phyloP scores from a whole-genome alignment of 1,284 basidiomycete species.

The Taiwanofungus camphoratus region DNA sequence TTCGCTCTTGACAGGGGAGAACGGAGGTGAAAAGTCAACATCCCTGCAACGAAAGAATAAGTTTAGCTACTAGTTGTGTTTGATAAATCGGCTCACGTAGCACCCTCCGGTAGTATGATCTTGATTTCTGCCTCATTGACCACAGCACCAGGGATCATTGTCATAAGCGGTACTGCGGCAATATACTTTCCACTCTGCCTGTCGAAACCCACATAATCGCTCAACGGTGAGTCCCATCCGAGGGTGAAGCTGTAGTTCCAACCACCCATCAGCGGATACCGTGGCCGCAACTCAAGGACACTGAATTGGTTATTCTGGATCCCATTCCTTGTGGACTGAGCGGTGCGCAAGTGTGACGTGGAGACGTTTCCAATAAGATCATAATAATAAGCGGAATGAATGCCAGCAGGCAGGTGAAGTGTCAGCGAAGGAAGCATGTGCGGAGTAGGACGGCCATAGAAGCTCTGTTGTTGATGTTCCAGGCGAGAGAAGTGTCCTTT shows the following conservation, averaged over 20 bases:
- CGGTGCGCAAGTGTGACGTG: conserved; percentile 78
- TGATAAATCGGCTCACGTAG: conserved; percentile 56
- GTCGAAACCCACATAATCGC: conserved; percentile 66
- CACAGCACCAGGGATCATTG: conserved; percentile 73
- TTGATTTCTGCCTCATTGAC: conserved; percentile 77
- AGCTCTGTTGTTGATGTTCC: conserved; percentile 73
- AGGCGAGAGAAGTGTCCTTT: conserved; percentile 96
- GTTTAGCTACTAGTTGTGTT: neutral
- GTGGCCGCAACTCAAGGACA: conserved; percentile 76
- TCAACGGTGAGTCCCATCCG: conserved; percentile 85
- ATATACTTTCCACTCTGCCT: conserved; percentile 56
- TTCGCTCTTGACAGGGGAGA: conserved; percentile 59
- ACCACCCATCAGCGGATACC: conserved; percentile 92
- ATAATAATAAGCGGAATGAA: conserved; percentile 81
- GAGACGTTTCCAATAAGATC: conserved; percentile 96
- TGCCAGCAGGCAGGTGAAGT: conserved; percentile 77
- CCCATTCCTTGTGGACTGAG: conserved; percentile 55
- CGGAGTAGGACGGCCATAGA: conserved; percentile 58
- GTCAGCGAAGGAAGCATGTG: conserved; percentile 69
- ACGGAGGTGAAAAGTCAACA: conserved; percentile 73
- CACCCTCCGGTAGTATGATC: conserved; percentile 91
- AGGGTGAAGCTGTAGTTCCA: conserved; percentile 98
- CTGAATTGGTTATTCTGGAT: conserved; percentile 50
- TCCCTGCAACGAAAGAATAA: conserved; percentile 44
- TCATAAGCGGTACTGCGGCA: conserved; percentile 84